Conservation (phyloP, 805 yeast genomes). For the Schwanniomyces pseudopolymorphus region DNA sequence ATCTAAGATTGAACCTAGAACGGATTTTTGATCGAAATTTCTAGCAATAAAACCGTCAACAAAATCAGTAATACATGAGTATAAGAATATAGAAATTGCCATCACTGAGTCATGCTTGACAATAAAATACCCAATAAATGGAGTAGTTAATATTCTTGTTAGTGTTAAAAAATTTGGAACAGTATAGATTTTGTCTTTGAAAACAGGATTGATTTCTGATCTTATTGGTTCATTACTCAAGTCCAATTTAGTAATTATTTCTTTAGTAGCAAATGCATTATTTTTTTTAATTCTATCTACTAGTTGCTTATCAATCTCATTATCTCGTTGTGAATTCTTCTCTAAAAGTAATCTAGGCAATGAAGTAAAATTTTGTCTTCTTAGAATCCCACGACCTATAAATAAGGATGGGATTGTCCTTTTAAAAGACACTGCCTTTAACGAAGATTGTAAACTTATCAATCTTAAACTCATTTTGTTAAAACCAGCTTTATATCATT, state of each 20-base stretch:
- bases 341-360: not conserved
- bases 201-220: conserved; percentile 1
- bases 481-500: not conserved
- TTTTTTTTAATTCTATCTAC: not conserved
- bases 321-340: not conserved
- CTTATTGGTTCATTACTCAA: not conserved
- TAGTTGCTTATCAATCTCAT: not conserved
- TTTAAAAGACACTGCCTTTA: not conserved
- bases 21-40: conserved; percentile 68
- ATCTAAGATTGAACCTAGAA: conserved; percentile 87
- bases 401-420: not conserved
- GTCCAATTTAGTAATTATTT: not conserved
- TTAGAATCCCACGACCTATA: not conserved
- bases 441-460: not conserved
- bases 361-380: not conserved
- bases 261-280: not conserved
- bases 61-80: conserved; percentile 88
- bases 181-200: conserved; percentile 63
- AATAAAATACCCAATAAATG: conserved; percentile 78
- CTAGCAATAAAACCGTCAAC: conserved; percentile 93
- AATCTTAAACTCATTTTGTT: not conserved
- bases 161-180: conserved; percentile 84
- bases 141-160: conserved; percentile 79
- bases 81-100: conserved; percentile 74
- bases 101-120: conserved; percentile 58